These are phyloP conservation scores for Xylariaceae sp. DNA, from an alignment of 2,329 filamentous ascomycete species.

Conservation along the genomic window DNA sequence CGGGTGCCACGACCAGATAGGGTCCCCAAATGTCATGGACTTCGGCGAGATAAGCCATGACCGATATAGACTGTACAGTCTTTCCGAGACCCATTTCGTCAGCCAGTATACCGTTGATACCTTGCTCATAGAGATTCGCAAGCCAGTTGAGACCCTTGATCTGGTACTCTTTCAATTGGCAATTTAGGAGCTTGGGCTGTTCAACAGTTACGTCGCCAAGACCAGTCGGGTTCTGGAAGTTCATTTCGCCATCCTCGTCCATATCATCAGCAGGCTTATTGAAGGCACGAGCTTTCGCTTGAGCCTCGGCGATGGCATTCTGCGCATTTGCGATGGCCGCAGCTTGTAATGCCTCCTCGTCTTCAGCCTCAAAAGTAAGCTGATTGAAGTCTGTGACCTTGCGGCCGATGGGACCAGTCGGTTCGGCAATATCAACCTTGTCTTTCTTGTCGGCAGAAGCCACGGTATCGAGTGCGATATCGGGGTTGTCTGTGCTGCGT, in stretches of 20 bases:
- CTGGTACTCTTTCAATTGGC: conserved; percentile 97
- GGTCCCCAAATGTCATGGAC: conserved; percentile 98
- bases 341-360: conserved; percentile 72
- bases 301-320: conserved; percentile 88
- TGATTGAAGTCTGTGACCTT: conserved; percentile 94
- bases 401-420: conserved; percentile 48
- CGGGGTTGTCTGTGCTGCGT: conserved; percentile 76
- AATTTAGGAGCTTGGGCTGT: conserved; percentile 88
- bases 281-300: conserved; percentile 88
- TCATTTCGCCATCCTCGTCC: conserved; percentile 95
- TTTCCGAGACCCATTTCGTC: conserved; percentile 99
- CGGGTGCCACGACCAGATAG: conserved; percentile 92
- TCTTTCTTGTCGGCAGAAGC: conserved; percentile 39
- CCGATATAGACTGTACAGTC: conserved; percentile 96
- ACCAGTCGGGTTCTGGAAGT: conserved; percentile 97
- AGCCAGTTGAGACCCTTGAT: conserved; percentile 99
- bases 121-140: conserved; percentile 97
- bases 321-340: conserved; percentile 95
- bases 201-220: conserved; percentile 90
- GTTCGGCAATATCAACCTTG: conserved; percentile 47
- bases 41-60: conserved; percentile 98
- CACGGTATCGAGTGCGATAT: conserved; percentile 53
- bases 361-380: conserved; percentile 91
- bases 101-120: conserved; percentile 97
- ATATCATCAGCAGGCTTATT: conserved; percentile 68